Evolutionary conservation across 2,329 filamentous ascomycete genomes (phyloP).

Genomic region (Colletotrichum tamarilloi): DNA sequence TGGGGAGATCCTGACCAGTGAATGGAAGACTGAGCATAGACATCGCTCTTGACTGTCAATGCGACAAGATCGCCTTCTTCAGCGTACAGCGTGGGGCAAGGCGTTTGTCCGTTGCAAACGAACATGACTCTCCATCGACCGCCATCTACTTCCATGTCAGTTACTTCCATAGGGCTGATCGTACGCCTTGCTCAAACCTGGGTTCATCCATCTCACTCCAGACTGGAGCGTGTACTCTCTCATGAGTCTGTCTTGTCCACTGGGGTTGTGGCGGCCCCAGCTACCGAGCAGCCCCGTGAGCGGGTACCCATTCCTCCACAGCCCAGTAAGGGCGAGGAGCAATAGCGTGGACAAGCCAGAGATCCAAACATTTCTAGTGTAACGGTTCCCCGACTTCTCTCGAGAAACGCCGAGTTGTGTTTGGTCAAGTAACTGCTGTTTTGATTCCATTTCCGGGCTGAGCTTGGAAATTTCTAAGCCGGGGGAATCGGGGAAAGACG

Average conservation of each 20-base stretch:
- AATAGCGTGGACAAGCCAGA: background rate
- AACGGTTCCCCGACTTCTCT: background rate
- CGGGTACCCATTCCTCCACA: background rate
- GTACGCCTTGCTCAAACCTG: background rate
- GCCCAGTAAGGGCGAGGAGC: background rate
- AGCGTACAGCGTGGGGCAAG: conserved; percentile 24
- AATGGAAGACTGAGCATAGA: conserved; percentile 22
- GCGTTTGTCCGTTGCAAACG: conserved; percentile 27
- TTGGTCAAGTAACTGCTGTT: background rate
- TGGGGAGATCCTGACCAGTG: background rate
- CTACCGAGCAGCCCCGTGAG: background rate
- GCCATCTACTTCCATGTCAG: conserved; percentile 9
- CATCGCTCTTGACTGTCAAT: conserved; percentile 21
- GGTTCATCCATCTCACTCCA: conserved; percentile 30
- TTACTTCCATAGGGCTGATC: no score
- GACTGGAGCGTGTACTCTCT: conserved; percentile 13
- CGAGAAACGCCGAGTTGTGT: background rate
- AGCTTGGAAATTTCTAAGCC: no score
- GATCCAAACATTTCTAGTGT: background rate
- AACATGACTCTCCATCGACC: conserved; percentile 32
- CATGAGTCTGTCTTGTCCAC: conserved; percentile 2
- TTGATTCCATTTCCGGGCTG: conserved; percentile 18
- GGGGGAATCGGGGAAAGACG: background rate
- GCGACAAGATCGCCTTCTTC: conserved; percentile 25
- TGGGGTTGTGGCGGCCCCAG: background rate